Evolutionary conservation across 768 basidiomycete genomes (phyloP).

Genomic region (Tephrocybe sp.): DNA sequence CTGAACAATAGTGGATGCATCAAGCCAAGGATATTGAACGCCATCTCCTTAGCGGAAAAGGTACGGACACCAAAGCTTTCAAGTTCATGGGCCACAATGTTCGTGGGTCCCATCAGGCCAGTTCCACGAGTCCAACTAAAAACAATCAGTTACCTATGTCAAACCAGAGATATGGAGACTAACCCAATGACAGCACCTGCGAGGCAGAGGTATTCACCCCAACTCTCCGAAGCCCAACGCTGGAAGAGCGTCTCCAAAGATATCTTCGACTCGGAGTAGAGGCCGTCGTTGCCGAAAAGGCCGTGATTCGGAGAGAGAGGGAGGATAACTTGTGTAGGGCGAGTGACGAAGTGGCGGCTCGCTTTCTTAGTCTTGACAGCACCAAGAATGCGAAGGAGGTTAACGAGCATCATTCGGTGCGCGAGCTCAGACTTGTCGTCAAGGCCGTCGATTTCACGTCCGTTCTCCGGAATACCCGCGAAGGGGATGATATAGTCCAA

Average conservation of each 20-base stretch:
- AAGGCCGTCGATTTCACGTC: constrained; percentile 94
- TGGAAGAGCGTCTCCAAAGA: constrained; percentile 98
- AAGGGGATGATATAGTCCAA: constrained; percentile 99
- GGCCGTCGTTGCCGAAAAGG: constrained; percentile 94
- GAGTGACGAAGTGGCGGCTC: constrained; percentile 92
- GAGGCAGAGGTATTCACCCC: constrained; percentile 98
- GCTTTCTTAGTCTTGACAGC: constrained; percentile 99
- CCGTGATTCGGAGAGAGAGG: constrained; percentile 99
- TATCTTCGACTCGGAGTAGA: constrained; percentile 98
- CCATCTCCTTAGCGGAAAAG: constrained; percentile 99
- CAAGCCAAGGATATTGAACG: constrained; percentile 98
- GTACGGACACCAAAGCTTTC: constrained; percentile 94
- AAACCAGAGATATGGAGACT: constrained; percentile 23
- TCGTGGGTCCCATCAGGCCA: constrained; percentile 93
- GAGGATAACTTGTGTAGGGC: constrained; percentile 97
- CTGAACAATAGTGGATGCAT: constrained; percentile 99
- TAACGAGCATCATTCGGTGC: constrained; percentile 98
- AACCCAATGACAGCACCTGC: constrained; percentile 98
- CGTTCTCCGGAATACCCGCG: constrained; percentile 98
- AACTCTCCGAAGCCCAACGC: constrained; percentile 96
- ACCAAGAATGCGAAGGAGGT: constrained; percentile 92
- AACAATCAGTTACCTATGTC: constrained; percentile 8
- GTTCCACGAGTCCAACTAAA: constrained; percentile 96
- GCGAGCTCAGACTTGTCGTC: constrained; percentile 98
- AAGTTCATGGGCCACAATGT: constrained; percentile 91